phyloP scores from a whole-genome alignment of 2,329 filamentous ascomycete genomes.

The Elsinoe australis region DNA sequence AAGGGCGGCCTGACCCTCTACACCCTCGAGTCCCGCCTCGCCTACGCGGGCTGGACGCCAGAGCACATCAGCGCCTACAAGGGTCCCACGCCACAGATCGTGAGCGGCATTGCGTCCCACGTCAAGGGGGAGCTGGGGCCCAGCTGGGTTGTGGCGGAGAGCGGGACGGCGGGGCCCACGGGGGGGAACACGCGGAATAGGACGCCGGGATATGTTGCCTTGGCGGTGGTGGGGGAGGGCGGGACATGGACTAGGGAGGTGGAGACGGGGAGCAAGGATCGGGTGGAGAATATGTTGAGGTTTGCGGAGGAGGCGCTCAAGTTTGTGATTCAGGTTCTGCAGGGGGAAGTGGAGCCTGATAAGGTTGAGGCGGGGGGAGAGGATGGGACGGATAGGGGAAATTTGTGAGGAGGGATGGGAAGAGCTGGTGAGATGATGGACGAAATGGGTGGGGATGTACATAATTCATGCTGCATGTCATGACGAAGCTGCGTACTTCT shows the following conservation, averaged over 20 bases:
- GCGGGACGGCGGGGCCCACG: constrained; percentile 57
- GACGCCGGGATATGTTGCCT: constrained; percentile 55
- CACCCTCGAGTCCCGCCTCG: constrained; percentile 50
- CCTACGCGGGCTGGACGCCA: constrained; percentile 55
- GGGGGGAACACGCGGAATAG: constrained; percentile 50
- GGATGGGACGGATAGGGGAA: not conserved
- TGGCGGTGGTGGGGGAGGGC: constrained; percentile 51
- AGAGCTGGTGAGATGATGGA: too few species aligned
- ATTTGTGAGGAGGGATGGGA: not conserved
- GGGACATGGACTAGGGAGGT: constrained; percentile 49
- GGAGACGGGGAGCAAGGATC: constrained; percentile 48
- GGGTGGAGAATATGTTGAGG: constrained; percentile 55
- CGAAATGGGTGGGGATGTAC: not conserved
- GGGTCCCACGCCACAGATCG: constrained; percentile 54
- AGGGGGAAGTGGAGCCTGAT: constrained; percentile 34
- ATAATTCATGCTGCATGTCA: not conserved
- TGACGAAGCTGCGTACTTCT: not conserved
- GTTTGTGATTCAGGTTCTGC: constrained; percentile 51
- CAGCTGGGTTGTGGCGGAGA: constrained; percentile 53
- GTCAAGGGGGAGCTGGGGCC: constrained; percentile 48
- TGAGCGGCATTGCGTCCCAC: constrained; percentile 49
- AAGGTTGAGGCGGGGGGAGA: not conserved
- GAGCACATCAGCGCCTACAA: constrained; percentile 45
- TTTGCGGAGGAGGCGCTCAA: constrained; percentile 53
- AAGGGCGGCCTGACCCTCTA: constrained; percentile 57